phyloP scores from a whole-genome alignment of 106 monocot genomes.

The Chionographis japonica region DNA sequence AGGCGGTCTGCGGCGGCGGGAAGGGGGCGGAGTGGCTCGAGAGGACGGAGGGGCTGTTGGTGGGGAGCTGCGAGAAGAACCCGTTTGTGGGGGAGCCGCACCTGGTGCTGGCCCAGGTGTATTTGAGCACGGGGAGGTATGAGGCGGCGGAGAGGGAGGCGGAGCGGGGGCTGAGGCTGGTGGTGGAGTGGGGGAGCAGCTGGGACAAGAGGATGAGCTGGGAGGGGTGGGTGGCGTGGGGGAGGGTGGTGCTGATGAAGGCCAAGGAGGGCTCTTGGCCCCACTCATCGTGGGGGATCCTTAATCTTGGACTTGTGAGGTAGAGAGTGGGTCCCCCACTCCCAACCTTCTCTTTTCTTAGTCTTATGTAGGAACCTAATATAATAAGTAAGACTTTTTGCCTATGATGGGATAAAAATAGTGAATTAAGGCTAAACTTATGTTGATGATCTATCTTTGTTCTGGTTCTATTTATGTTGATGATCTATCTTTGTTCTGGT shows the following conservation, averaged over 20 bases:
- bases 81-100: constrained; percentile 63
- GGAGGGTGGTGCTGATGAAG: constrained; percentile 61
- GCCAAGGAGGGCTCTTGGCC: constrained; percentile 65
- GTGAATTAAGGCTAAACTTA: too few species aligned
- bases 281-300: constrained; percentile 45
- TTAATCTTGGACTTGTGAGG: constrained; percentile 64
- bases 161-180: constrained; percentile 38
- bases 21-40: not conserved
- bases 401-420: too few species aligned
- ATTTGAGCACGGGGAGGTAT: constrained; percentile 44
- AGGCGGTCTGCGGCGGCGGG: constrained; percentile 30
- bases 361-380: too few species aligned
- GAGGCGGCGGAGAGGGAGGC: constrained; percentile 55
- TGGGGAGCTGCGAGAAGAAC: constrained; percentile 48
- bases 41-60: constrained; percentile 46
- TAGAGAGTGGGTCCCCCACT: too few species aligned
- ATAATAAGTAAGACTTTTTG: too few species aligned
- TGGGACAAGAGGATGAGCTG: constrained; percentile 91
- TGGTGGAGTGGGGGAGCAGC: constrained; percentile 70
- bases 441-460: too few species aligned
- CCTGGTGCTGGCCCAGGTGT: constrained; percentile 62
- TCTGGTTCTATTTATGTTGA: too few species aligned
- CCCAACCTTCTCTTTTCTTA: too few species aligned
- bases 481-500: too few species aligned
- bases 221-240: constrained; percentile 95